Evolutionary conservation across 495 filamentous ascomycete species (phyloP).

Genomic region (Astrothelium macrocarpum): DNA sequence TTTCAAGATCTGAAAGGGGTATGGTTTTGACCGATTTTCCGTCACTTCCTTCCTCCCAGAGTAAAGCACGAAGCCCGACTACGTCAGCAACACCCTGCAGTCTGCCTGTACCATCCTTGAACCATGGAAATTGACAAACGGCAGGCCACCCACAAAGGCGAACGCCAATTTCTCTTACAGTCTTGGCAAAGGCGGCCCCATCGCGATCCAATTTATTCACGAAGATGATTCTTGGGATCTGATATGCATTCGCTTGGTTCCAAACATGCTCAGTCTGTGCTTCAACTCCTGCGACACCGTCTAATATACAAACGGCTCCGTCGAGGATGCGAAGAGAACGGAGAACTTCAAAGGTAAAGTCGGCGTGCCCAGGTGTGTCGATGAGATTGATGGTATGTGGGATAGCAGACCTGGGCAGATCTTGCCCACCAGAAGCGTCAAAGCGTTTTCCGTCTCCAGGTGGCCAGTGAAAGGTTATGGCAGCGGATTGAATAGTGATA

Average conservation of each 20-base stretch:
- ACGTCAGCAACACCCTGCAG: constrained; percentile 80
- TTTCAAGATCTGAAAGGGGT: constrained; percentile 41
- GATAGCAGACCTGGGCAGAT: neutral
- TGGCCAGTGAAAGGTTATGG: constrained; percentile 91
- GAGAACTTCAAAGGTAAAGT: constrained; percentile 97
- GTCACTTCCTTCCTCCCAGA: constrained; percentile 55
- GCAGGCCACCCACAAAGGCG: constrained; percentile 77
- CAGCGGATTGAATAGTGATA: constrained; percentile 96
- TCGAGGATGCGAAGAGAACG: constrained; percentile 88
- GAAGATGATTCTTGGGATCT: constrained; percentile 78
- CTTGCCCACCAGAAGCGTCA: neutral
- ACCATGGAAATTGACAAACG: constrained; percentile 93
- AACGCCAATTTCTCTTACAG: constrained; percentile 72
- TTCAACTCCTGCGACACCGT: constrained; percentile 94
- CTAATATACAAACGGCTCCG: constrained; percentile 90
- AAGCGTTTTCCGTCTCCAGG: constrained; percentile 19
- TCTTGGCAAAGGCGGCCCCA: constrained; percentile 79
- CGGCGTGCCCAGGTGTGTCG: constrained; percentile 94
- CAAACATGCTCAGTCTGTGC: constrained; percentile 98
- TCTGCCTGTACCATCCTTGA: constrained; percentile 58
- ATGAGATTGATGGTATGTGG: constrained; percentile 82
- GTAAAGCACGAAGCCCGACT: constrained; percentile 45
- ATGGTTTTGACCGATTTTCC: constrained; percentile 51
- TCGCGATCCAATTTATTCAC: constrained; percentile 96
- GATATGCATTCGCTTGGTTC: constrained; percentile 75